Evolutionary conservation across 2,329 filamentous ascomycete genomes (phyloP).

Genomic region (Aschersonia sp.): DNA sequence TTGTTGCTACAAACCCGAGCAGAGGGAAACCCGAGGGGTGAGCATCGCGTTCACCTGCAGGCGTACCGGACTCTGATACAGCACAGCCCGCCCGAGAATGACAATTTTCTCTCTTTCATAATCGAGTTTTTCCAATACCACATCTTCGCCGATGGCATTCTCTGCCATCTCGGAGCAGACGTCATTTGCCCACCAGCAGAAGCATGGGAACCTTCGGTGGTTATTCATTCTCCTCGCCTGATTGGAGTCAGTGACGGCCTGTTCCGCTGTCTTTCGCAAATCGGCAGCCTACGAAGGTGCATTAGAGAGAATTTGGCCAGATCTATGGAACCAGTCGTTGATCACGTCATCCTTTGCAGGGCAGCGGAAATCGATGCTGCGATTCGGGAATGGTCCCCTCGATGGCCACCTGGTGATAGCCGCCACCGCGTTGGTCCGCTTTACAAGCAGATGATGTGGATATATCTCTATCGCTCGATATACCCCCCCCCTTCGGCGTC

Average conservation of each 20-base stretch:
- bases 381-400: conserved; percentile 60
- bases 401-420: conserved; percentile 41
- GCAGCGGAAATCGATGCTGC: conserved; percentile 63
- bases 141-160: conserved; percentile 48
- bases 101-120: conserved; percentile 48
- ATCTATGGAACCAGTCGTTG: conserved; percentile 51
- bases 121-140: conserved; percentile 82
- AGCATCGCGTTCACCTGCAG: conserved; percentile 67
- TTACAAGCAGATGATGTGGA: conserved; percentile 53
- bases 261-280: conserved; percentile 64
- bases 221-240: conserved; percentile 39
- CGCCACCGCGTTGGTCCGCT: conserved; percentile 40
- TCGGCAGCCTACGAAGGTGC: conserved; percentile 60
- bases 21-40: conserved; percentile 42
- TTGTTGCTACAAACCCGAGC: conserved; percentile 42
- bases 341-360: conserved; percentile 57
- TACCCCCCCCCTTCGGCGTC: conserved; percentile 36
- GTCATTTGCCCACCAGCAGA: conserved; percentile 24
- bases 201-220: conserved; percentile 25
- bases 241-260: conserved; percentile 73
- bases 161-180: conserved; percentile 29
- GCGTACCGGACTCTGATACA: conserved; percentile 61
- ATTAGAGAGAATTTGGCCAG: conserved; percentile 53
- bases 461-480: conserved; percentile 47
- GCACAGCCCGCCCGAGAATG: conserved; percentile 43